A percentile compares a stretch with the other conserved stretches of the same genome.
These are phyloP conservation scores for Ophiostoma populinum DNA, from an alignment of 2,329 filamentous ascomycete genomes.

Conservation along the genomic window DNA sequence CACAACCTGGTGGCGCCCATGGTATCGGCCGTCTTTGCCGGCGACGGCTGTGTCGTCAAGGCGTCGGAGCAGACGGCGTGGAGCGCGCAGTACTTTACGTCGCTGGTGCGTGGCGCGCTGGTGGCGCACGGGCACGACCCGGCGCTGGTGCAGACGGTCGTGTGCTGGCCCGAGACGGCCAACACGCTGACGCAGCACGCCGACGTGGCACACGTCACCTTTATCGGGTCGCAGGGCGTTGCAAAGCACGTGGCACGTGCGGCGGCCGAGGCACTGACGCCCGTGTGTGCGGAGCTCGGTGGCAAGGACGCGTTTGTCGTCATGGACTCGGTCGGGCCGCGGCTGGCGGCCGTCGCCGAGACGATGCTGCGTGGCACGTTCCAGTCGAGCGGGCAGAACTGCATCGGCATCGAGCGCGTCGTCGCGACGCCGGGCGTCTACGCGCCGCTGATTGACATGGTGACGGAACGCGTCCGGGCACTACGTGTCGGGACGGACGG, in stretches of 20 bases:
- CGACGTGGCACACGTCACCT: conserved; percentile 74
- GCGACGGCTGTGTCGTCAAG: conserved; percentile 86
- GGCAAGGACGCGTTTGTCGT: conserved; percentile 89
- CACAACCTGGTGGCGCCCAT: conserved; percentile 88
- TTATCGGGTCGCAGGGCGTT: conserved; percentile 79
- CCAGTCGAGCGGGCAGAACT: conserved; percentile 92
- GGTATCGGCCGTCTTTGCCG: conserved; percentile 78
- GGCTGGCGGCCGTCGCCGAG: conserved; percentile 57
- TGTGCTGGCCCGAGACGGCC: conserved; percentile 77
- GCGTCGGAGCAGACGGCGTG: conserved; percentile 91
- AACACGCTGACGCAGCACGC: conserved; percentile 71
- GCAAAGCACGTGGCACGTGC: conserved; percentile 77
- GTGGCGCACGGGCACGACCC: conserved; percentile 67
- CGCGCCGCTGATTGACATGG: conserved; percentile 47
- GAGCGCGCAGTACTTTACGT: conserved; percentile 69
- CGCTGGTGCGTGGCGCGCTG: conserved; percentile 63
- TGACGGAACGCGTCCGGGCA: conserved; percentile 56
- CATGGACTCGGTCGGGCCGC: conserved; percentile 49
- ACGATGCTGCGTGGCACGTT: conserved; percentile 86
- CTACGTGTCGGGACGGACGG: conserved; percentile 50
- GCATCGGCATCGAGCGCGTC: conserved; percentile 89
- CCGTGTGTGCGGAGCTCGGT: conserved; percentile 78
- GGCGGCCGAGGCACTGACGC: conserved; percentile 72
- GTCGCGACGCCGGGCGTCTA: conserved; percentile 67
- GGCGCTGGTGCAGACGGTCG: conserved; percentile 65